Percentiles rank a stretch among this genome's conserved stretches.
Evolutionary conservation across 495 filamentous ascomycete species (phyloP).

Genomic region (Podospora sp.): DNA sequence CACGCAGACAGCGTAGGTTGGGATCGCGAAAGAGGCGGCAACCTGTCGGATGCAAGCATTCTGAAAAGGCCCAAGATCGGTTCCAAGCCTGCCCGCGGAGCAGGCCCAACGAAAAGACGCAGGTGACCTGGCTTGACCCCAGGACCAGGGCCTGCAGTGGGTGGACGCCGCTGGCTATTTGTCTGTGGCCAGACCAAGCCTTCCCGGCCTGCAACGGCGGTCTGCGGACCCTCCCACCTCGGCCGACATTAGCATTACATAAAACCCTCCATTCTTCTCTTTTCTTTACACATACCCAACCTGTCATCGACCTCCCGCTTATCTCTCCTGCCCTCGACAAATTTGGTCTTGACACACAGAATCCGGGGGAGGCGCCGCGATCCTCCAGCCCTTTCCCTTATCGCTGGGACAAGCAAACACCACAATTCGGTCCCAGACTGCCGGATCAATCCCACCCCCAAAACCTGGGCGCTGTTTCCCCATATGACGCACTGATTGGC

Average conservation of each 20-base stretch:
- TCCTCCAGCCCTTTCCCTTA: constrained; percentile 37
- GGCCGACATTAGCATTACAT: constrained; percentile 56
- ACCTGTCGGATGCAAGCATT: constrained; percentile 7
- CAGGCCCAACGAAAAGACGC: constrained; percentile 25
- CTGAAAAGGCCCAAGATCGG: constrained; percentile 12
- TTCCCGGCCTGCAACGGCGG: constrained; percentile 27
- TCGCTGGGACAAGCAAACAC: constrained; percentile 30
- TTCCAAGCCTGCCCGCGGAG: constrained; percentile 19
- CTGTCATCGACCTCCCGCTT: constrained; percentile 48
- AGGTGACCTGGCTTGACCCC: constrained; percentile 33
- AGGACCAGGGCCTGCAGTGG: constrained; percentile 24
- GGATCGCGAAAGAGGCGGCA: not conserved
- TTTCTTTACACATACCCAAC: constrained; percentile 51
- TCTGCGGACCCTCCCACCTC: constrained; percentile 38
- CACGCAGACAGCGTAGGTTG: constrained; percentile 5
- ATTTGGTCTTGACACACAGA: constrained; percentile 41
- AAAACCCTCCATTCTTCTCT: constrained; percentile 54
- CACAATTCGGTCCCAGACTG: constrained; percentile 43
- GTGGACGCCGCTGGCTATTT: constrained; percentile 34
- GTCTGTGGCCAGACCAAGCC: constrained; percentile 27
- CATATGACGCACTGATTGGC: constrained; percentile 56
- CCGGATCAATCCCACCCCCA: constrained; percentile 42
- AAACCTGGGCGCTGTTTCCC: constrained; percentile 38
- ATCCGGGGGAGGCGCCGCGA: constrained; percentile 38
- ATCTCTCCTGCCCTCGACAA: constrained; percentile 44